phyloP scores from a whole-genome alignment of 371 early-diverging fungal species.

The Syncephalastrum monosporum region DNA sequence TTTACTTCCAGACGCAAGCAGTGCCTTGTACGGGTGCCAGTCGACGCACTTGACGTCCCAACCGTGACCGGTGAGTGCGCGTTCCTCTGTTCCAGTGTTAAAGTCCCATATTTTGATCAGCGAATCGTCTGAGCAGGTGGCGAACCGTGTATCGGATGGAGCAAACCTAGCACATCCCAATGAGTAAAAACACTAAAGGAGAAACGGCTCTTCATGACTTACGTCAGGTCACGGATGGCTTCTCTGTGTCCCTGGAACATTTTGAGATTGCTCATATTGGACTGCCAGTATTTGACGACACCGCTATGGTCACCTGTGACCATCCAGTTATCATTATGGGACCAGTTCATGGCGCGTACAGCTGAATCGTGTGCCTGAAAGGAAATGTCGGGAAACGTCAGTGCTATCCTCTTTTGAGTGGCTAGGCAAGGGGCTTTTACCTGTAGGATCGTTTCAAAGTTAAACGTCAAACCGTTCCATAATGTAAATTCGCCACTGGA shows the following conservation, averaged over 20 bases:
- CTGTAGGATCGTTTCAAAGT: conserved; percentile 99
- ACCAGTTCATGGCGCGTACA: conserved; percentile 98
- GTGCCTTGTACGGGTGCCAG: conserved; percentile 97
- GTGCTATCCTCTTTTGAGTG: background rate
- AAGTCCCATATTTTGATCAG: conserved; percentile 98
- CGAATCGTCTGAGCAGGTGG: conserved; percentile 97
- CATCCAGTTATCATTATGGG: conserved; percentile 96
- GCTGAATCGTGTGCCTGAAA: conserved; percentile 93
- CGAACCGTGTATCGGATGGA: conserved; percentile 90
- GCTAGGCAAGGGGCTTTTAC: conserved; percentile 29
- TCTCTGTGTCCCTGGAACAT: conserved; percentile 93
- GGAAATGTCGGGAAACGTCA: conserved; percentile 1
- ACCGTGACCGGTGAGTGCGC: conserved; percentile 91
- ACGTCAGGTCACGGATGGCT: conserved; percentile 90
- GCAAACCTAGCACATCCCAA: conserved; percentile 32
- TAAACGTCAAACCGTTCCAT: conserved; percentile 99
- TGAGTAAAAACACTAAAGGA: background rate
- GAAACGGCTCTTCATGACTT: conserved; percentile 8
- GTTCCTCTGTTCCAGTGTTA: conserved; percentile 86
- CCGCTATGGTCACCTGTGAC: conserved; percentile 97
- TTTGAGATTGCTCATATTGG: conserved; percentile 98
- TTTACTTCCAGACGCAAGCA: conserved; percentile 98
- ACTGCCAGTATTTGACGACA: conserved; percentile 99
- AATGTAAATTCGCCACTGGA: conserved; percentile 99
- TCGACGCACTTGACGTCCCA: conserved; percentile 99